These are phyloP conservation scores for Cytospora paraplurivora DNA, from an alignment of 2,329 filamentous ascomycete genomes.

Conservation along the genomic window DNA sequence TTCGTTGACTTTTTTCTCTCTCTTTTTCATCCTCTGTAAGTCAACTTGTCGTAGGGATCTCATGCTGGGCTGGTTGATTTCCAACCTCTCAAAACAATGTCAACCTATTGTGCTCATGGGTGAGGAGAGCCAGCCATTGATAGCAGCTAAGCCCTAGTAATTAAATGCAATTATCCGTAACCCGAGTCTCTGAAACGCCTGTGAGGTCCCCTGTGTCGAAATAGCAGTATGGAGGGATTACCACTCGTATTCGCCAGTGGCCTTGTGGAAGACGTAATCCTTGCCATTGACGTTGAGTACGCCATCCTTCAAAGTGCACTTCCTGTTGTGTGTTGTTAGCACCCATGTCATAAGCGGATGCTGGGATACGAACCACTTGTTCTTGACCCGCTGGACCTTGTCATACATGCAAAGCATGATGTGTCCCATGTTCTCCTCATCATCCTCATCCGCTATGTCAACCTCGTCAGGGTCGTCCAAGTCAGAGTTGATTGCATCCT, in stretches of 20 bases:
- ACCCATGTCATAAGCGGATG: neutral
- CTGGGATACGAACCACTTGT: slow-evolving; percentile 72
- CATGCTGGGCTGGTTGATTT: neutral
- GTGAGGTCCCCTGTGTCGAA: neutral
- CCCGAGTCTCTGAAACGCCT: neutral
- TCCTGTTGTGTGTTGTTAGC: slow-evolving; percentile 54
- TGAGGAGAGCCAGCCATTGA: slow-evolving; percentile 5
- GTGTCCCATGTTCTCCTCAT: slow-evolving; percentile 79
- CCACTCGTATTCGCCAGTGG: slow-evolving; percentile 97
- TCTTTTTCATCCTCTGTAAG: neutral
- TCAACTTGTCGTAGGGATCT: neutral
- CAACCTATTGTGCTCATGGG: neutral
- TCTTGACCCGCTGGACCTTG: slow-evolving; percentile 98
- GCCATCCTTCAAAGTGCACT: slow-evolving; percentile 97
- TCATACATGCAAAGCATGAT: slow-evolving; percentile 99
- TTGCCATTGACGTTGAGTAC: slow-evolving; percentile 91
- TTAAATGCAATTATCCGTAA: neutral
- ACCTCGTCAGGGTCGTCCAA: slow-evolving; percentile 93
- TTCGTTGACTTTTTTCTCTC: neutral
- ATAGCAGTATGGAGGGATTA: slow-evolving; percentile 45
- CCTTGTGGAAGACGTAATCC: slow-evolving; percentile 98
- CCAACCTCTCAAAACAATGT: neutral
- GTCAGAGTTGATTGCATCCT: slow-evolving; percentile 98
- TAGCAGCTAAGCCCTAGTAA: neutral
- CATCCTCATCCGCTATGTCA: slow-evolving; percentile 79